Evolutionary conservation across 371 early-diverging fungal species (phyloP).

Genomic region (Funneliformis caledonium): DNA sequence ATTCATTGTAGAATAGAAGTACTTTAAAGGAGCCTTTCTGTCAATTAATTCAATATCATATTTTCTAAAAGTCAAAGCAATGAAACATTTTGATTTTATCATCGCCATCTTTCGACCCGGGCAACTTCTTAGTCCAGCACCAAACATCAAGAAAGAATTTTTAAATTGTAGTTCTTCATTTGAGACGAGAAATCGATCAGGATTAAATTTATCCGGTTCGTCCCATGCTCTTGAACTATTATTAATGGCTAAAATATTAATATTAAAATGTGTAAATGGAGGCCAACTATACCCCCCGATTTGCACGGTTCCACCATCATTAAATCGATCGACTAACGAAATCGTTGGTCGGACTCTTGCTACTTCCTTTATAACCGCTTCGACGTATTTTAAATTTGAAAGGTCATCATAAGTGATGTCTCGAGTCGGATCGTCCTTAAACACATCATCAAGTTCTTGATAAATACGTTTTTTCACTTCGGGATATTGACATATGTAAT

Average conservation of each 20-base stretch:
- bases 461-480: neutral
- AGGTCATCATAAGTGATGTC: slow-evolving; percentile 5
- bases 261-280: neutral
- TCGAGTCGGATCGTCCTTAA: neutral
- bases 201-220: slow-evolving; percentile 28
- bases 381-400: slow-evolving; percentile 7
- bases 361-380: slow-evolving; percentile 21
- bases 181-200: slow-evolving; percentile 17
- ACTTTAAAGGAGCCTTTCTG: neutral
- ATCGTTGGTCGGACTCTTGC: neutral
- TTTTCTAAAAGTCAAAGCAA: slow-evolving; percentile 16
- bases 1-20: too few relatives aligned
- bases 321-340: neutral
- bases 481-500: slow-evolving; percentile 16
- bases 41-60: slow-evolving; percentile 5
- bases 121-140: slow-evolving; percentile 15
- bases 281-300: slow-evolving; percentile 20
- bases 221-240: neutral
- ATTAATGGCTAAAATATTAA: slow-evolving; percentile 1
- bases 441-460: neutral
- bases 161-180: neutral
- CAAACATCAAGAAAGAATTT: slow-evolving; percentile 7
- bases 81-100: neutral
- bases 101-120: slow-evolving; percentile 27
- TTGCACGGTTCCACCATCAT: slow-evolving; percentile 12